Evolutionary conservation across 345 rosid genomes (phyloP).

Genomic region (Salix dunnii): DNA sequence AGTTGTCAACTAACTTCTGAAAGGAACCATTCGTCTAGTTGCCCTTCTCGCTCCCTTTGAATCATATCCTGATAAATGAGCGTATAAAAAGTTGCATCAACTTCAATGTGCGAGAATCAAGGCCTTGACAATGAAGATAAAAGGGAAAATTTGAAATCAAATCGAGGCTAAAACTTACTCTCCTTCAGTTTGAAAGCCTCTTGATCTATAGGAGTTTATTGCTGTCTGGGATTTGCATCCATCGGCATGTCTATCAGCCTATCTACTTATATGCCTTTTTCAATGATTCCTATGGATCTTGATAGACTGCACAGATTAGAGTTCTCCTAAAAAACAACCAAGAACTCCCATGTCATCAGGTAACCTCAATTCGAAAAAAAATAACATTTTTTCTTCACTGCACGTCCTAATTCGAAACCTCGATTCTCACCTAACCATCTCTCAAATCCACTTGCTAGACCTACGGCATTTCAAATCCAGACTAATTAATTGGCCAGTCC

Average conservation of each 20-base stretch:
- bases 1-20: constrained; percentile 88
- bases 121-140: background rate
- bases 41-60: constrained; percentile 74
- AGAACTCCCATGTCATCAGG: constrained; percentile 8
- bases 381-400: background rate
- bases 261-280: constrained; percentile 89
- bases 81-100: background rate
- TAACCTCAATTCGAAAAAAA: background rate
- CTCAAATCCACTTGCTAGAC: background rate
- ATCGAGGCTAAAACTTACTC: constrained; percentile 31
- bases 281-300: constrained; percentile 79
- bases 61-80: constrained; percentile 47
- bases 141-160: background rate
- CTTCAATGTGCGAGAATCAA: background rate
- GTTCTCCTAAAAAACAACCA: constrained; percentile 64
- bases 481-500: background rate
- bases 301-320: constrained; percentile 77
- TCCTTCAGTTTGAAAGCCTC: constrained; percentile 69
- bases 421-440: background rate
- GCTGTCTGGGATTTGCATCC: constrained; percentile 76
- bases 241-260: constrained; percentile 66
- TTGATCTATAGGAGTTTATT: constrained; percentile 39
- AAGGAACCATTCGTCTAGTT: constrained; percentile 88
- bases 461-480: background rate
- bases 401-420: background rate